These are phyloP conservation scores for Trypanosoma rangeli DNA, from an alignment of 208 protist species.

Conservation along the genomic window DNA sequence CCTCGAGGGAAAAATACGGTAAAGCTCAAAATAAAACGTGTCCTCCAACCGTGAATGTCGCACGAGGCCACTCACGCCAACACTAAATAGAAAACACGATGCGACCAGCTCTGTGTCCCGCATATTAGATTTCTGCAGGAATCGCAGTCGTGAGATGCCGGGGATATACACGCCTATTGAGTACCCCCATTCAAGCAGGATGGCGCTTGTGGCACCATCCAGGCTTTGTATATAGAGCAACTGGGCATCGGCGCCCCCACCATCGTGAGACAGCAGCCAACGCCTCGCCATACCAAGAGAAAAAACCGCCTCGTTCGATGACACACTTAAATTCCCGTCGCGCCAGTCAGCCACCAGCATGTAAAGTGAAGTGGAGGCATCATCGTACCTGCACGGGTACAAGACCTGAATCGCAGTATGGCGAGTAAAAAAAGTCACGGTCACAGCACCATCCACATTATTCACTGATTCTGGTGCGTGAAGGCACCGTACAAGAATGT, in stretches of 20 bases:
- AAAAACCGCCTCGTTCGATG: constrained; percentile 16
- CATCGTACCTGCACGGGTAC: constrained; percentile 14
- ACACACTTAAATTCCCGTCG: constrained; percentile 6
- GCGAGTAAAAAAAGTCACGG: constrained; percentile 3
- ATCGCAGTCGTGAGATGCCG: constrained; percentile 12
- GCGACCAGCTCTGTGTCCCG: constrained; percentile 13
- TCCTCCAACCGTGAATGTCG: constrained; percentile 15
- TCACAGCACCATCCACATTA: neutral
- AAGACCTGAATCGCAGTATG: constrained; percentile 7
- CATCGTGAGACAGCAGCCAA: constrained; percentile 22
- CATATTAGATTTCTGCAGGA: constrained; percentile 10
- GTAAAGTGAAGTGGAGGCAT: constrained; percentile 16
- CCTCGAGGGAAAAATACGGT: constrained; percentile 22
- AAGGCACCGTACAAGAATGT: constrained; percentile 15
- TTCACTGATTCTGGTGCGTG: neutral
- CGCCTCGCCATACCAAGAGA: constrained; percentile 19
- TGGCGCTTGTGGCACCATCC: constrained; percentile 12
- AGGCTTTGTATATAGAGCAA: constrained; percentile 18
- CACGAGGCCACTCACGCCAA: constrained; percentile 20
- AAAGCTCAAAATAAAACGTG: constrained; percentile 12
- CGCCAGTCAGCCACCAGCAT: constrained; percentile 14
- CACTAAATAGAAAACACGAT: constrained; percentile 22
- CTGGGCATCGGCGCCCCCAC: neutral
- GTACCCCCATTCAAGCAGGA: constrained; percentile 13
- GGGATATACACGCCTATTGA: neutral